Conservation (phyloP, 331 rosid species). For the Arachis monticola region DNA sequence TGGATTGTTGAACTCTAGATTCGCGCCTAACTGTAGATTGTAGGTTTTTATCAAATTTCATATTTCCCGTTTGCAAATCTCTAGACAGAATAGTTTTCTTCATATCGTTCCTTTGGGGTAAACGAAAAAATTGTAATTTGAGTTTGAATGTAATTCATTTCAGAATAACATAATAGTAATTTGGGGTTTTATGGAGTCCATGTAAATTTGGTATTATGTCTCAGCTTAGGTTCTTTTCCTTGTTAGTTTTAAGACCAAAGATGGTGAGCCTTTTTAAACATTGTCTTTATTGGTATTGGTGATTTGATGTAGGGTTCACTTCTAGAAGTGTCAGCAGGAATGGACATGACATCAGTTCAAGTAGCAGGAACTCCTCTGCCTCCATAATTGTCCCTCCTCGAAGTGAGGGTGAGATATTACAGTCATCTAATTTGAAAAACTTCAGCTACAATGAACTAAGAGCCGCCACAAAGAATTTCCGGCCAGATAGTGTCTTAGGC, state of each 20-base stretch:
- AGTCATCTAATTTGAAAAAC: conserved; percentile 70
- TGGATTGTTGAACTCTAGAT: conserved; percentile 30
- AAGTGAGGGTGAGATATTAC: conserved; percentile 85
- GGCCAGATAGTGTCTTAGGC: conserved; percentile 94
- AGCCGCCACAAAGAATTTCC: conserved; percentile 86
- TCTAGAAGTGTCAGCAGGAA: conserved; percentile 71
- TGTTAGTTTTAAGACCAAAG: conserved; percentile 26
- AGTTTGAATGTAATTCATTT: conserved; percentile 21
- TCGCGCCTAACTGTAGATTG: conserved; percentile 6
- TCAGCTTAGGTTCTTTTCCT: background rate
- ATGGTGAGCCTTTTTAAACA: conserved; percentile 33
- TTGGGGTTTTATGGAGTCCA: conserved; percentile 22
- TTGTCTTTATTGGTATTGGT: conserved; percentile 20
- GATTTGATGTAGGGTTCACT: conserved; percentile 60
- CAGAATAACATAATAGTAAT: conserved; percentile 1
- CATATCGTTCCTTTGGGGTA: background rate
- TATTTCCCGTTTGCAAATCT: conserved; percentile 18
- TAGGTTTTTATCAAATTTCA: conserved; percentile 4
- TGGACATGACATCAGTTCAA: conserved; percentile 54
- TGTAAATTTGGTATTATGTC: conserved; percentile 21
- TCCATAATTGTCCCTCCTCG: conserved; percentile 68
- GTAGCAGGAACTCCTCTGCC: conserved; percentile 65
- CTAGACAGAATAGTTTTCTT: conserved; percentile 1
- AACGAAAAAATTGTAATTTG: background rate
- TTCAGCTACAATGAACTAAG: conserved; percentile 70